Conservation (phyloP, 768 basidiomycete species). For the Leccinum aurantiacum region DNA sequence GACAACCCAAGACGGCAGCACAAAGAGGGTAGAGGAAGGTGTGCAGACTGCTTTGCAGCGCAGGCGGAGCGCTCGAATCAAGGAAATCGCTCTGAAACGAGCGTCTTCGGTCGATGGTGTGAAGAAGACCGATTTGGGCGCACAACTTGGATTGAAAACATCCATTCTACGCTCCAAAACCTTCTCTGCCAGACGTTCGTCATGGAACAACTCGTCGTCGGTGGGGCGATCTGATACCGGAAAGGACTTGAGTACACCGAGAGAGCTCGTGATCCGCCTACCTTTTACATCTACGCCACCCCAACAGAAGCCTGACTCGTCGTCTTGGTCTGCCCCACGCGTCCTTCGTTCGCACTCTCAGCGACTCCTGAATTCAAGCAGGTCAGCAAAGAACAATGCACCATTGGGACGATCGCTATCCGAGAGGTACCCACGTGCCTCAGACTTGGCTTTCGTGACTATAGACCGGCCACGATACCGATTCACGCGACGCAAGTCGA, state of each 20-base stretch:
- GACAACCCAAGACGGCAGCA: not conserved
- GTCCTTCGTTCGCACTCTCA: conserved; percentile 32
- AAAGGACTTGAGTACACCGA: conserved; percentile 6
- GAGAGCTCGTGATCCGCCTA: conserved; percentile 20
- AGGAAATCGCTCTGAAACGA: conserved; percentile 15
- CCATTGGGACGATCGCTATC: conserved; percentile 27
- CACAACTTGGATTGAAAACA: conserved; percentile 5
- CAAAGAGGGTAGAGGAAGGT: not conserved
- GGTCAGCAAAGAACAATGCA: not conserved
- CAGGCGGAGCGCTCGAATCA: conserved; percentile 28
- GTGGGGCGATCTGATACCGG: not conserved
- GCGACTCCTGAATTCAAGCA: conserved; percentile 4
- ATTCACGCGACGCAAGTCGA: conserved; percentile 15
- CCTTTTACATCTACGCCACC: conserved; percentile 26
- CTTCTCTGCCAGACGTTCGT: conserved; percentile 1
- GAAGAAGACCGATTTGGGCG: not conserved
- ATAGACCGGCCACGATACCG: conserved; percentile 23
- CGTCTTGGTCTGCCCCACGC: conserved; percentile 14
- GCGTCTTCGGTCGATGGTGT: conserved; percentile 4
- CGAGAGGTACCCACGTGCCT: conserved; percentile 21
- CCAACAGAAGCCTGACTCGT: conserved; percentile 2
- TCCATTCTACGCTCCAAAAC: conserved; percentile 15
- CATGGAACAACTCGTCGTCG: not conserved
- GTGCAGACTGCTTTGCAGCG: conserved; percentile 8
- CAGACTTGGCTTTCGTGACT: conserved; percentile 25